A percentile compares a stretch with the other conserved stretches of the same genome.
Conservation (phyloP, 495 filamentous ascomycete species). For the Podospora didyma region DNA sequence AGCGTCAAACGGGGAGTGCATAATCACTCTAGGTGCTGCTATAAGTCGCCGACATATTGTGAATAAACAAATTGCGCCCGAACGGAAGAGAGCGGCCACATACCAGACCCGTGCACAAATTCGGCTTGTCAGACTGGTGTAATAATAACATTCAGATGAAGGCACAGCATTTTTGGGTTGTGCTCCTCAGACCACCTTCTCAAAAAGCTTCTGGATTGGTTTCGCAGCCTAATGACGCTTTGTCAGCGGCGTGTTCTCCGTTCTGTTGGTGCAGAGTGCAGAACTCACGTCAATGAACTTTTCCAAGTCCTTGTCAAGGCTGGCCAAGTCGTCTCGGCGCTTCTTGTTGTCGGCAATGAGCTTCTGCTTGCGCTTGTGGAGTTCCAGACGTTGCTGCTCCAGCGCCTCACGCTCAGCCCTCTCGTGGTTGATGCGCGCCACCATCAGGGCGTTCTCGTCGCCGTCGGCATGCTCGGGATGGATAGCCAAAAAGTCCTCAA, state of each 20-base stretch:
- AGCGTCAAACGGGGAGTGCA: too few species aligned
- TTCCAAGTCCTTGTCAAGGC: conserved; percentile 82
- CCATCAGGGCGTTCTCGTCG: conserved; percentile 77
- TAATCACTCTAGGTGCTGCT: too few species aligned
- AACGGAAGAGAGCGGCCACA: too few species aligned
- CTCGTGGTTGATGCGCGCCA: conserved; percentile 90
- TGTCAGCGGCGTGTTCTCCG: background rate
- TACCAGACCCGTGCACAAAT: too few species aligned
- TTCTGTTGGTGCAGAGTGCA: background rate
- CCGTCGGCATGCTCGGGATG: conserved; percentile 68
- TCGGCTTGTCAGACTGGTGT: background rate
- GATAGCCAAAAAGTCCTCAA: conserved; percentile 75
- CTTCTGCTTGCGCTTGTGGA: conserved; percentile 85
- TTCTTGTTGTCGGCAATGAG: conserved; percentile 94
- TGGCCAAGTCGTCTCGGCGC: conserved; percentile 86
- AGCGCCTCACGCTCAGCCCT: conserved; percentile 78
- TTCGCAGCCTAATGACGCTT: conserved; percentile 60
- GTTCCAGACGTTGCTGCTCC: conserved; percentile 79
- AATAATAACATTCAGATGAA: too few species aligned
- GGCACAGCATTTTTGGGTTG: too few species aligned
- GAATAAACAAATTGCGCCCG: too few species aligned
- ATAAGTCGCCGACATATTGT: too few species aligned
- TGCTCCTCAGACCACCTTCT: conserved; percentile 56
- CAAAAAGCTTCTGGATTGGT: conserved; percentile 78
- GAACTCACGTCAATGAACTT: conserved; percentile 73